Evolutionary conservation across 208 protist genomes (phyloP), one percentile per base, ranked within the genome.

Genomic region (Leishmania guyanensis): DNA sequence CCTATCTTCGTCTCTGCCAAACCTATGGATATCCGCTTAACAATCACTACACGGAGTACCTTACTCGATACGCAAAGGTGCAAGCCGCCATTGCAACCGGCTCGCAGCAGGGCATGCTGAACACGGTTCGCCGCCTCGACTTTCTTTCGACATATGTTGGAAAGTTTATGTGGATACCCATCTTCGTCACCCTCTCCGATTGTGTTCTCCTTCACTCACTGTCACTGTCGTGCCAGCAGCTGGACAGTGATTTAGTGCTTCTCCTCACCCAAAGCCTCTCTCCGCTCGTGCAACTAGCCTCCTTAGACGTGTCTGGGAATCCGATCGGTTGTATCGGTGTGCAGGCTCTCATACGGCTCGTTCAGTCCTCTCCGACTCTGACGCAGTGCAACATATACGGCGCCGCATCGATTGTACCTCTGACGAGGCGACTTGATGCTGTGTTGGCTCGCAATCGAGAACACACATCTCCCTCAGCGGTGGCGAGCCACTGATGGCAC

Each of bases 251-350:
- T 3, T 53, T 88, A 6, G 77, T 92, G n/a, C 53, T 90, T 33
- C 62, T 94, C 14, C 72, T 94, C 5, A 86, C 85, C 75, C 60
- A 68, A 56, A 78, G 85, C 43, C 75, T 94, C 10, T 6, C n/a
- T 20, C 56, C 79, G 36, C 72, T 92, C 64, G 78, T 86, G 22
- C 50, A 51, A 29, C 29, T 94, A 0, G 64, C 39, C 17, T 64
- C 29, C 33, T 79, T 94, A 43, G 91, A 94, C 79, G 81, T 94
- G 5, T 94, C 91, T n/a, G 75, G 78, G 33, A 94, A 94, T 78
- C 91, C 91, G 8, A 90, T 87, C 85, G 91, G 91, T 48, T 90
- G 87, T 3, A 82, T 78, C n/a, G 91, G 89, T 64, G 85, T 94
- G 26, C 72, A 76, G 36, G 77, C 82, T 20, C 83, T 94, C 46